A percentile compares a stretch with the other conserved stretches of the same genome.
Conservation (phyloP, 2,329 filamentous ascomycete genomes). For the Alternaria ventricosa region DNA sequence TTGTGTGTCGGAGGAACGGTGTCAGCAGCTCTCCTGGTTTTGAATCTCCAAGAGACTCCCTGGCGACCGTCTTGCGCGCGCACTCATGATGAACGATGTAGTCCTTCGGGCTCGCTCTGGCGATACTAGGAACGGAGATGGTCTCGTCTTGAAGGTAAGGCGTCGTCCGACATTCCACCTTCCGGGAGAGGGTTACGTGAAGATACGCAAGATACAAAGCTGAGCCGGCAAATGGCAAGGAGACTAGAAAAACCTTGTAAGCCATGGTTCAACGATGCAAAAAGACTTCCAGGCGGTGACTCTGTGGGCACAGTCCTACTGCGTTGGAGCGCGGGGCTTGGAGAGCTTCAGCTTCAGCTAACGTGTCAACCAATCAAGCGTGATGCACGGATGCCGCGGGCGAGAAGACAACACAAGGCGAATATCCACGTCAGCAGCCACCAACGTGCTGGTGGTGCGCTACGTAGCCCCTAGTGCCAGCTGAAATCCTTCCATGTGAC, state of each 20-base stretch:
- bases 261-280: background rate
- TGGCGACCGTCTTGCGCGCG: background rate
- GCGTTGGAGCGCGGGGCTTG: background rate
- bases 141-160: background rate
- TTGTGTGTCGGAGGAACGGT: background rate
- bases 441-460: background rate
- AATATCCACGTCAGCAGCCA: background rate
- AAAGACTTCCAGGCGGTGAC: too few species aligned
- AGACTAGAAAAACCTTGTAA: background rate
- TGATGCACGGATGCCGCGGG: background rate
- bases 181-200: background rate
- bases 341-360: background rate
- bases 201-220: background rate
- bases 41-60: background rate
- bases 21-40: background rate
- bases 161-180: background rate
- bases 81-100: background rate
- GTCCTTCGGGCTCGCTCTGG: background rate
- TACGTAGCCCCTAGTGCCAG: background rate
- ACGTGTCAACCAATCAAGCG: background rate
- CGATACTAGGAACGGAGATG: background rate
- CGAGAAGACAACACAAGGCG: background rate
- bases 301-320: too few species aligned
- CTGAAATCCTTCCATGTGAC: background rate
- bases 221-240: background rate